Base-by-base conservation (phyloP, 352 stramenopile species). In the Phytophthora pluvialis region DNA sequence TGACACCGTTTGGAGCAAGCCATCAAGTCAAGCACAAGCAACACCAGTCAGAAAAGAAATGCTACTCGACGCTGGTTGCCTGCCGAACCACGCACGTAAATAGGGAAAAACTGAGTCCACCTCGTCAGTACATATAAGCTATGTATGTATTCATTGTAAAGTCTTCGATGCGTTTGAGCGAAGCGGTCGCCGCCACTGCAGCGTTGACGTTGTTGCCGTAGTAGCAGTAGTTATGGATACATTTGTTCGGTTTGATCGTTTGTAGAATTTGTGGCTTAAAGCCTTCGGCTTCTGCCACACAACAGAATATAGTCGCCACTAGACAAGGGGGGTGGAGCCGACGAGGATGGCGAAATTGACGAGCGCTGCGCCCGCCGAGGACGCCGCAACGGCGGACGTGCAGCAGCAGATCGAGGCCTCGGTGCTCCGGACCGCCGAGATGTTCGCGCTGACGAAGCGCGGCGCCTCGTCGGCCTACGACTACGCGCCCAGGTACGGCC, bases 391-490 rank as follows among this genome's bases (percentile, higher is more conserved):
- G 12, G 38, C 46, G 38, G 51, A 45, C 21, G 64, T 75, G 44
- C 57, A 79, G 51, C 48, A 73, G 54, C 65, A 85, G 64, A 86
- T 93, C 32, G 70, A 86, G 58, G 44, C 77, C 31, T 93, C 84
- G 0, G 84, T 91, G 44, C 65, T 91, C 15, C 82, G 75, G 16
- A 88, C 82, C 1, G 77, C 82, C 21, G 84, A 91, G 65, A 70
- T 91, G 38, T 93, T 93, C 46, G 76, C 82, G 63, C 74, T 91
- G 25, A 81, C 78, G 4, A 93, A 93, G 62, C 81, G 78, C 50
- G 82, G 42, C 51, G 53, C 72, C 12, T 65, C 68, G 18, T 75
- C 45, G 4, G 66, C 44, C 1, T 79, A 80, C 45, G 84, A 91
- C 26, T 91, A 83, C 39, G 78, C 76, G 16, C 84, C 84, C 4